Percentiles rank a stretch among this genome's conserved stretches.
Evolutionary conservation across 768 basidiomycete species (phyloP).

Genomic region (Suillus occidentalis): DNA sequence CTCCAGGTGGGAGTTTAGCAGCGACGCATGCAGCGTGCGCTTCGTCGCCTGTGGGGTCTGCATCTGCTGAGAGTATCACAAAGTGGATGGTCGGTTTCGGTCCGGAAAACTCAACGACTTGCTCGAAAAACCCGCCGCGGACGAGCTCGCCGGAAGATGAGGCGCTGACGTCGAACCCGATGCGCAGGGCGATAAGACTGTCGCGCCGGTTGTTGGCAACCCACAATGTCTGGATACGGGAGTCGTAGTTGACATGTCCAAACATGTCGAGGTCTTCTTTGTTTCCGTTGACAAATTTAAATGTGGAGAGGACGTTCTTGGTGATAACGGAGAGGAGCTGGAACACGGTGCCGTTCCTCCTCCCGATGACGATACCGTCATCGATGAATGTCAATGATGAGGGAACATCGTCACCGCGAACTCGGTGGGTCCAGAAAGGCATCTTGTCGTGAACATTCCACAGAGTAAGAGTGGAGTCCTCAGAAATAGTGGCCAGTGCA

Average conservation of each 20-base stretch:
- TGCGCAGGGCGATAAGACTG: constrained; percentile 78
- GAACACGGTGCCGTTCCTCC: constrained; percentile 82
- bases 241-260: constrained; percentile 83
- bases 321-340: constrained; percentile 78
- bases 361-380: constrained; percentile 79
- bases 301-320: constrained; percentile 70
- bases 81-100: constrained; percentile 88
- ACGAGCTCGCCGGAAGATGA: constrained; percentile 57
- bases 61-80: constrained; percentile 82
- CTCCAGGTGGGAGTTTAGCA: constrained; percentile 73
- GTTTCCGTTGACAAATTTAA: constrained; percentile 70
- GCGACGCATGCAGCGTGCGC: constrained; percentile 83
- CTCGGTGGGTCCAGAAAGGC: constrained; percentile 73
- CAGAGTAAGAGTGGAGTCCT: constrained; percentile 76
- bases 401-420: constrained; percentile 77
- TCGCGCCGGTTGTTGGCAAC: constrained; percentile 83
- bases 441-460: constrained; percentile 81
- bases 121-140: constrained; percentile 70
- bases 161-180: constrained; percentile 61
- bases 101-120: constrained; percentile 79
- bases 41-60: constrained; percentile 80
- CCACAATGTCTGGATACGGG: constrained; percentile 84
- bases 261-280: constrained; percentile 85
- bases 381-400: constrained; percentile 86
- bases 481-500: constrained; percentile 78